Percentiles rank a stretch among this genome's conserved stretches.
phyloP scores from a whole-genome alignment of 305 asterid species.

The Solanum hybrid region DNA sequence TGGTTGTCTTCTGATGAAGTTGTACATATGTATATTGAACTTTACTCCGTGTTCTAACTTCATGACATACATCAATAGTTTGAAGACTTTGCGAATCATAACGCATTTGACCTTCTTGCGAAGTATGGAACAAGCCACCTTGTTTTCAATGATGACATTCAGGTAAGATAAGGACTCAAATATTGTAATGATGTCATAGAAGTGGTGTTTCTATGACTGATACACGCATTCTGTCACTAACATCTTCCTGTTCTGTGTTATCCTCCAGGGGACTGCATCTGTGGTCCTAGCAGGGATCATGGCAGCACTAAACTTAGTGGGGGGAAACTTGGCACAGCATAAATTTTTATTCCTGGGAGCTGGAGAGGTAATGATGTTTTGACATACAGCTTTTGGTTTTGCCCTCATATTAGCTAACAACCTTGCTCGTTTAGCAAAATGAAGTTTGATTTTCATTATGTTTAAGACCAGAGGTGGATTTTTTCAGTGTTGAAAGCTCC shows the following conservation, averaged over 20 bases:
- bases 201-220: not conserved
- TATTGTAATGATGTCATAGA: not conserved
- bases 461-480: not conserved
- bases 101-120: slow-evolving; percentile 89
- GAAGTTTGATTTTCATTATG: not conserved
- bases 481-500: not conserved
- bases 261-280: slow-evolving; percentile 87
- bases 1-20: slow-evolving; percentile 1
- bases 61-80: slow-evolving; percentile 41
- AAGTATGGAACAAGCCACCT: slow-evolving; percentile 83
- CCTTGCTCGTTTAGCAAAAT: not conserved
- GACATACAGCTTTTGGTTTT: not conserved
- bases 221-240: not conserved
- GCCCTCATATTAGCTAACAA: not conserved
- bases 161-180: slow-evolving; percentile 33
- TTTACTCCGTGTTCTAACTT: slow-evolving; percentile 2
- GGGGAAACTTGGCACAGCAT: slow-evolving; percentile 80
- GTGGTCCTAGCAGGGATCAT: slow-evolving; percentile 92
- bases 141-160: slow-evolving; percentile 94
- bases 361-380: slow-evolving; percentile 57
- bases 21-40: slow-evolving; percentile 4
- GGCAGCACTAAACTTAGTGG: slow-evolving; percentile 65
- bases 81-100: slow-evolving; percentile 97
- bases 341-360: slow-evolving; percentile 94
- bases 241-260: not conserved